These are phyloP conservation scores for Ascochyta fabae DNA, from an alignment of 2,329 filamentous ascomycete species.

Conservation along the genomic window DNA sequence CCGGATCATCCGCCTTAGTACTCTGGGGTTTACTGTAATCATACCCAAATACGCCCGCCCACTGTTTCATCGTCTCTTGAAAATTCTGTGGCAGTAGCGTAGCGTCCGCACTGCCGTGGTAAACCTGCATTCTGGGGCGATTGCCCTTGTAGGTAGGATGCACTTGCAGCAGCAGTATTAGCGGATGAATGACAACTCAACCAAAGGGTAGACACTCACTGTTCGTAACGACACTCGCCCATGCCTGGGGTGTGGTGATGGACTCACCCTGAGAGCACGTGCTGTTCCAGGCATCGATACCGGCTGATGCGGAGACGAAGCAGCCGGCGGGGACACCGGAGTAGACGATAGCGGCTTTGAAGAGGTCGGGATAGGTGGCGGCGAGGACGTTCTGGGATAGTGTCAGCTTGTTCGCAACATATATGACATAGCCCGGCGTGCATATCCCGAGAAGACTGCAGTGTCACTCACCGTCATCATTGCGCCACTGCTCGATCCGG, in stretches of 20 bases:
- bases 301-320: slow-evolving; percentile 54
- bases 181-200: not conserved
- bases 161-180: slow-evolving; percentile 38
- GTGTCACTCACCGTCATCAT: slow-evolving; percentile 59
- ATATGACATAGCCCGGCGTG: not conserved
- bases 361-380: slow-evolving; percentile 62
- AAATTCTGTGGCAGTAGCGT: slow-evolving; percentile 62
- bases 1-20: slow-evolving; percentile 38
- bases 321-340: slow-evolving; percentile 63
- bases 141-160: slow-evolving; percentile 59
- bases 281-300: slow-evolving; percentile 58
- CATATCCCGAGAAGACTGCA: not conserved
- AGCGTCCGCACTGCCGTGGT: slow-evolving; percentile 61
- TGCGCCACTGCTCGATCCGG: slow-evolving; percentile 60
- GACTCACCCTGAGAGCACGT: slow-evolving; percentile 59
- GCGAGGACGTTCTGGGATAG: slow-evolving; percentile 53
- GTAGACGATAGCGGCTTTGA: slow-evolving; percentile 59
- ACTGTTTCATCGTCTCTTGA: slow-evolving; percentile 57
- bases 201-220: slow-evolving; percentile 40
- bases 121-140: slow-evolving; percentile 64
- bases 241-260: slow-evolving; percentile 54
- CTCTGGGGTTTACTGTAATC: slow-evolving; percentile 41
- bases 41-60: slow-evolving; percentile 43
- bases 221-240: slow-evolving; percentile 55
- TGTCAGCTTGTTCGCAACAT: slow-evolving; percentile 5